Percentiles rank a stretch among this genome's conserved stretches.
Conservation (phyloP, 352 stramenopile genomes). For the Phytophthora europaea region DNA sequence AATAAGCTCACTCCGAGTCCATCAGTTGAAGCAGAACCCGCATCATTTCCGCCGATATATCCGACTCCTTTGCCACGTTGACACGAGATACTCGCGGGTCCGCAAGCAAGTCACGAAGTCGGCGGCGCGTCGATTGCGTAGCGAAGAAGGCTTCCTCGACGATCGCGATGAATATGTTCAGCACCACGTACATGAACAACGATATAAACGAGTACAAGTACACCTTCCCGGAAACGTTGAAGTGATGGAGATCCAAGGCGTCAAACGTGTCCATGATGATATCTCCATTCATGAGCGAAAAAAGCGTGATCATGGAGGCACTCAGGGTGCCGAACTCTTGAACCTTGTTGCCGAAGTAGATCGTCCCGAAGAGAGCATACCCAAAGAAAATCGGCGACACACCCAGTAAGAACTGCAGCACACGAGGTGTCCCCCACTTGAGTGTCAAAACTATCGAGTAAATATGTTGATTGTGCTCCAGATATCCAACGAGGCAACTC, state of each 20-base stretch:
- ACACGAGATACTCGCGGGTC: constrained; percentile 52
- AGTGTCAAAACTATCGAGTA: constrained; percentile 94
- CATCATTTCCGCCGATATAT: constrained; percentile 71
- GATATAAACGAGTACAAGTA: constrained; percentile 92
- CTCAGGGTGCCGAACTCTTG: constrained; percentile 78
- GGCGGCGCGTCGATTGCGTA: constrained; percentile 70
- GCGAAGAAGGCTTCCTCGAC: constrained; percentile 94
- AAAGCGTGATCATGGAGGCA: constrained; percentile 85
- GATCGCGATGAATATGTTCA: constrained; percentile 94
- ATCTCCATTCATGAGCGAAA: constrained; percentile 93
- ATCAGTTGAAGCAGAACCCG: constrained; percentile 59
- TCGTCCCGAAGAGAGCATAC: constrained; percentile 90
- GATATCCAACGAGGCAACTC: constrained; percentile 85
- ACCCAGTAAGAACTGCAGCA: constrained; percentile 89
- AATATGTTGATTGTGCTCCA: constrained; percentile 89
- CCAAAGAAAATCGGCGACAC: constrained; percentile 91
- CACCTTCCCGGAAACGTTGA: constrained; percentile 71
- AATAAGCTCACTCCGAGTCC: constrained; percentile 34
- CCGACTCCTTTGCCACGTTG: constrained; percentile 48
- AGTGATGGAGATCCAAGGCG: constrained; percentile 78
- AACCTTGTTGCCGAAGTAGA: constrained; percentile 89
- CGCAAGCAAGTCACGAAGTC: constrained; percentile 69
- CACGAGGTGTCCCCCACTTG: constrained; percentile 78
- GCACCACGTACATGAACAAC: constrained; percentile 94
- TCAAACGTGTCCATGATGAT: constrained; percentile 93